Percentiles rank a stretch among this genome's conserved stretches.
Conservation (phyloP, 2,329 filamentous ascomycete genomes). For the Exophiala sideris region DNA sequence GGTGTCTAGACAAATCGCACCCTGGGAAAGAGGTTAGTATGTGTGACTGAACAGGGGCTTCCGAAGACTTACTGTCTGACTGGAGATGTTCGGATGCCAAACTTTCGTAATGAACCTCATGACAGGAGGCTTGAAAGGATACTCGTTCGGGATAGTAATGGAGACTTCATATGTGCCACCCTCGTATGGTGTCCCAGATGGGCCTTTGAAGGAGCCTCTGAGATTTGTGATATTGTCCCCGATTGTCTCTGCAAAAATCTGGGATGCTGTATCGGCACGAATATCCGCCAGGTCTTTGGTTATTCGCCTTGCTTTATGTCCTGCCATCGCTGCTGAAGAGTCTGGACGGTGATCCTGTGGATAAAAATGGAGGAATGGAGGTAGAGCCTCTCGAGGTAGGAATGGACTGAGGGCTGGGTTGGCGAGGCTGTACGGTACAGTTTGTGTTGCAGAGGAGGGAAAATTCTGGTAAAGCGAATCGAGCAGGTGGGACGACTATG, state of each 20-base stretch:
- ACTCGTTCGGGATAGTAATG: conserved; percentile 81
- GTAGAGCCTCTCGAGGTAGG: background rate
- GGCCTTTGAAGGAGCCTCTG: conserved; percentile 76
- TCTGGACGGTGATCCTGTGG: background rate
- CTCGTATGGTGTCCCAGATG: conserved; percentile 89
- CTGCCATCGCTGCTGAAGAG: conserved; percentile 42
- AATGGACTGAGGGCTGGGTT: background rate
- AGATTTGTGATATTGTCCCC: conserved; percentile 74
- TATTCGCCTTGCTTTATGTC: conserved; percentile 56
- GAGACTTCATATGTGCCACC: conserved; percentile 79
- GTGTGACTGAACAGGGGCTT: background rate
- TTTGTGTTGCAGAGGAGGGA: too few species aligned
- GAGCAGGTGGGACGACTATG: too few species aligned
- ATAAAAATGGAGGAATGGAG: background rate
- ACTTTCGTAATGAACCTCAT: conserved; percentile 93
- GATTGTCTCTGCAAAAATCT: conserved; percentile 66
- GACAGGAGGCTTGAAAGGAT: conserved; percentile 86
- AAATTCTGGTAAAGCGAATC: too few species aligned
- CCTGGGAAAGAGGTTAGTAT: conserved; percentile 51
- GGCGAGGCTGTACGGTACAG: too few species aligned
- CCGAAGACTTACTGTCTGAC: conserved; percentile 68
- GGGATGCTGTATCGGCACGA: conserved; percentile 65
- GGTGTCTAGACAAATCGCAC: conserved; percentile 94
- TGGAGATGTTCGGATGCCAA: conserved; percentile 97
- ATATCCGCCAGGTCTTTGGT: conserved; percentile 50